Evolutionary conservation across 495 filamentous ascomycete species (phyloP).

Genomic region (Chlorociboria aeruginascens): DNA sequence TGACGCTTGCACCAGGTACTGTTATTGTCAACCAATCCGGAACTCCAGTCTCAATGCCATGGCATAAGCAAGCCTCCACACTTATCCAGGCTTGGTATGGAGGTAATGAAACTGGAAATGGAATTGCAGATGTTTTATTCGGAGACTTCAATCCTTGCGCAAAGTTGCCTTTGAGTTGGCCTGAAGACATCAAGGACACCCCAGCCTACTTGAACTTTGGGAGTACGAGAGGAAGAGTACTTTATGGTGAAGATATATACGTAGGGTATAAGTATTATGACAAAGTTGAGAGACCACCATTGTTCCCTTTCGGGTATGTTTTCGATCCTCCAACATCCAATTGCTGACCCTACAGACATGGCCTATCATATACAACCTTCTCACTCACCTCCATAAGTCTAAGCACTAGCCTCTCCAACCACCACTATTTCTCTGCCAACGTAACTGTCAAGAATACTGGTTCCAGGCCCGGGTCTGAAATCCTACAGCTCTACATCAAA

Average conservation of each 20-base stretch:
- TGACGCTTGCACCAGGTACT: slow-evolving; percentile 48
- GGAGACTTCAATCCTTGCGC: slow-evolving; percentile 53
- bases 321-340: neutral
- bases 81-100: slow-evolving; percentile 53
- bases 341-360: slow-evolving; percentile 32
- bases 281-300: slow-evolving; percentile 42
- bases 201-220: slow-evolving; percentile 63
- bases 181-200: slow-evolving; percentile 52
- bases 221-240: slow-evolving; percentile 55
- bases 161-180: slow-evolving; percentile 57
- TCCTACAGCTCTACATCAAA: slow-evolving; percentile 37
- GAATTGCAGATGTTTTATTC: slow-evolving; percentile 54
- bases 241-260: slow-evolving; percentile 72
- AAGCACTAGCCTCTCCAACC: neutral
- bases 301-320: slow-evolving; percentile 50
- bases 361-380: slow-evolving; percentile 64
- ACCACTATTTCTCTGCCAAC: slow-evolving; percentile 16
- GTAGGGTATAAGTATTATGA: slow-evolving; percentile 72
- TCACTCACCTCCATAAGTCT: slow-evolving; percentile 35
- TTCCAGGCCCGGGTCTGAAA: slow-evolving; percentile 51
- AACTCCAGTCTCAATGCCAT: slow-evolving; percentile 66
- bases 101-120: slow-evolving; percentile 53
- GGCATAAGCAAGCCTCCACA: slow-evolving; percentile 41
- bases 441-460: slow-evolving; percentile 36
- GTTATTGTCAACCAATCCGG: slow-evolving; percentile 60